phyloP scores from a whole-genome alignment of 1,284 basidiomycete genomes.

The Trametes hirsuta region DNA sequence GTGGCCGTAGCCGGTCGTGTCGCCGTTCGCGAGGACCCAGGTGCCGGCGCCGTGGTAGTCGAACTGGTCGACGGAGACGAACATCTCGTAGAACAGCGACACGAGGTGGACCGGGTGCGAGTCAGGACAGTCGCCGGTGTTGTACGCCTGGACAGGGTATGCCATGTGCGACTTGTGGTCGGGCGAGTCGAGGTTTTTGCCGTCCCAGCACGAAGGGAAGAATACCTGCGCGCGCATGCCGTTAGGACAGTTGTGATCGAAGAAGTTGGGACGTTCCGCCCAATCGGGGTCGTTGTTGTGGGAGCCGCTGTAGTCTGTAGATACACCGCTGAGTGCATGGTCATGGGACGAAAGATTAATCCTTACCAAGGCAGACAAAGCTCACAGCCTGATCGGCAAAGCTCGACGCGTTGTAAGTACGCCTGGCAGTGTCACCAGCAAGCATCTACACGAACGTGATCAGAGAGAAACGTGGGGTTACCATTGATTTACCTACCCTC shows the following conservation, averaged over 20 bases:
- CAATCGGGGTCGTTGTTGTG: conserved; percentile 29
- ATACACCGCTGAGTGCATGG: neutral
- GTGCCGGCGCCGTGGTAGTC: conserved; percentile 30
- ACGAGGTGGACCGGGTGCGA: conserved; percentile 36
- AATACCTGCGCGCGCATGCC: conserved; percentile 48
- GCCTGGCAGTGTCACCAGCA: conserved; percentile 40
- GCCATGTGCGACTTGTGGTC: conserved; percentile 60
- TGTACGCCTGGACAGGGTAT: conserved; percentile 44
- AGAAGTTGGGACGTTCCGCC: conserved; percentile 35
- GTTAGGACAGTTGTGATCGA: conserved; percentile 38
- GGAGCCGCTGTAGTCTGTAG: conserved; percentile 36
- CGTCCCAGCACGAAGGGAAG: conserved; percentile 51
- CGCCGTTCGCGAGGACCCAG: conserved; percentile 37
- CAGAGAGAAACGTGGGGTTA: conserved; percentile 1
- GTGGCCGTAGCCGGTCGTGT: conserved; percentile 35
- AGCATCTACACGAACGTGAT: conserved; percentile 39
- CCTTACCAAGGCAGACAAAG: conserved; percentile 43
- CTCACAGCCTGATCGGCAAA: conserved; percentile 44
- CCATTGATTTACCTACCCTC: conserved; percentile 13
- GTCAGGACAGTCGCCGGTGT: conserved; percentile 35
- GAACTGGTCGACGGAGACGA: conserved; percentile 29
- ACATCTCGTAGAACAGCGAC: conserved; percentile 38
- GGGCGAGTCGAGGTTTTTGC: conserved; percentile 46
- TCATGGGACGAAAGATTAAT: too few species aligned
- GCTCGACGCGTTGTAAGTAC: conserved; percentile 39